Evolutionary conservation across 1,139 yeast species (phyloP), one percentile per base, ranked within the genome.

Genomic region (Yamadazyma songkhlaensis): DNA sequence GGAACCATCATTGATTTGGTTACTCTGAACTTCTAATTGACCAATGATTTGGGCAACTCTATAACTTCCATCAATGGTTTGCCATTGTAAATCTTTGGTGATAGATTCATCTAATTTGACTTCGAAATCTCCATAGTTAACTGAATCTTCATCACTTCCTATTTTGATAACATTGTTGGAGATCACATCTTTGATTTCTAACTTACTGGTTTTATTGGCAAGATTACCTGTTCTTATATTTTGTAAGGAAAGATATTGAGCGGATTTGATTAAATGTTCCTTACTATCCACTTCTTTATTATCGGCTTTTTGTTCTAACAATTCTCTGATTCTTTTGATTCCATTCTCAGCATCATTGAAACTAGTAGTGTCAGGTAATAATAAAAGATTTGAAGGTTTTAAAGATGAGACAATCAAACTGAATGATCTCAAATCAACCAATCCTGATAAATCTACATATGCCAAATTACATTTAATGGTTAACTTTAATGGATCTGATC

Each of bases 41-140:
- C 97, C 97, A 31, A 74, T 68, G 4, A 90, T 83, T 50, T 87
- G 94, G 0, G 97, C 92, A 27, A 92, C 82, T 13, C 84, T 73
- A 54, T 83, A 86, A 29, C 87, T 87, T 29, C 88, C 90, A 31
- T 86, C 81, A 42, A 85, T 81, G 44, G 75, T 76, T 55, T 90
- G 96, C 98, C 98, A 92, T 41, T 76, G 74, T 41, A 92, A 67
- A 17, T 70, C 61, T 20, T 70, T 67, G n/a, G 79, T 77, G 32
- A 92, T 62, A 9, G 72, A 71, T 14, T 84, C 84, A 44, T 88
- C 90, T 31, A 92, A 64, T 38, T 81, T 69, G 25, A 90, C 76
- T 51, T 84, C 89, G 43, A 82, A 82, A 20, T 90, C 79, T 44
- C 81, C 81, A 23, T 81, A 64, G 8, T 67, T 64, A 17, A 60